Evolutionary conservation across 306 rosid species (phyloP).

Genomic region (Erythrophleum fordii): DNA sequence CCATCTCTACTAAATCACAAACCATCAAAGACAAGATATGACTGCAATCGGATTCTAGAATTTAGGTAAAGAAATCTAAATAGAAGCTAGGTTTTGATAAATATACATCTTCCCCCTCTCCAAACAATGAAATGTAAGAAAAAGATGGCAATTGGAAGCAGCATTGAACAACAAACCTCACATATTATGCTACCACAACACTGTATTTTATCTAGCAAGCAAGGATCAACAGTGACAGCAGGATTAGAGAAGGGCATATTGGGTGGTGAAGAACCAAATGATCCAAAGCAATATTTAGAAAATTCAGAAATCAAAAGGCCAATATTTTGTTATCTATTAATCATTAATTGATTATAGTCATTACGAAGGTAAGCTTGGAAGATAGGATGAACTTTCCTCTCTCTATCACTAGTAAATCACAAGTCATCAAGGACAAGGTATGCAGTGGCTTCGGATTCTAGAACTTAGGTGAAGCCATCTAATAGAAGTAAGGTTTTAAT

Average conservation of each 20-base stretch:
- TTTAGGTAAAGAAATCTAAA: background rate
- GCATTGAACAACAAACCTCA: constrained; percentile 23
- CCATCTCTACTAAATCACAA: background rate
- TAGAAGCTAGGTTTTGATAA: constrained; percentile 5
- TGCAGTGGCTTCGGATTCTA: constrained; percentile 24
- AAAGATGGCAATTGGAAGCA: background rate
- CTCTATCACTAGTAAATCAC: background rate
- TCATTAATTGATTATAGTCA: constrained; percentile 2
- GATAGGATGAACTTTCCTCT: constrained; percentile 14
- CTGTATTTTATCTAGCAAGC: constrained; percentile 18
- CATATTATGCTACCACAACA: background rate
- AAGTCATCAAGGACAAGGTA: constrained; percentile 19
- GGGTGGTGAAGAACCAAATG: background rate
- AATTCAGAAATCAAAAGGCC: background rate
- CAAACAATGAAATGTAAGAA: background rate
- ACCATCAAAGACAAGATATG: constrained; percentile 15
- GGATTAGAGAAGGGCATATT: too few relatives aligned
- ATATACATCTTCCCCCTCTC: background rate
- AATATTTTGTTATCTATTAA: constrained; percentile 11
- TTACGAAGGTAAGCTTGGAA: constrained; percentile 24
- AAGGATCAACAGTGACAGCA: background rate
- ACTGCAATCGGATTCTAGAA: constrained; percentile 19
- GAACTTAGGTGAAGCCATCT: background rate
- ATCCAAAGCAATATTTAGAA: background rate
- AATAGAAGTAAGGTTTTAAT: constrained; percentile 12